Evolutionary conservation across 1,139 yeast species (phyloP), one percentile per base, ranked within the genome.

Genomic region (Yamadazyma jaroonii): DNA sequence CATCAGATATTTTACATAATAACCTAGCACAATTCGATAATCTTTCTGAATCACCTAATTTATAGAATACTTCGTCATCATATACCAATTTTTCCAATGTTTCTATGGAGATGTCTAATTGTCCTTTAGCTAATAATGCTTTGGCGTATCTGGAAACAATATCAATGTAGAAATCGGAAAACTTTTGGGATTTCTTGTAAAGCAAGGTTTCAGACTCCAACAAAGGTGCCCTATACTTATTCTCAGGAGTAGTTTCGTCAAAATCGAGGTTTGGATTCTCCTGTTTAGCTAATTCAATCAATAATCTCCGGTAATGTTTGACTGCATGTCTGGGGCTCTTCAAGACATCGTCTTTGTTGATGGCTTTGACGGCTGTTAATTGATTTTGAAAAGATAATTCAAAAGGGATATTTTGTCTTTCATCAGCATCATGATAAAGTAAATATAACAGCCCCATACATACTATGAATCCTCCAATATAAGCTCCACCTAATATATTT

Each of bases 141-240:
- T 59, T 61, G 31, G 73, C 61, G 49, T 71, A 71, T 21, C 77
- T 52, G 36, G 68, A 54, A 25, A 70, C 65, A 31, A 71, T 66
- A 48, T 71, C 76, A 37, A 70, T 61, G 46, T 71, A 71, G 50
- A 71, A 71, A 48, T 71, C 69, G 31, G 74, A 54, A 48, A 69
- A 67, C 12, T 48, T 51, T 17, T 50, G 48, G 8, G 71, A 63
- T 37, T 64, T 65, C 22, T 55, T 49, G 39, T 57, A 45, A 3
- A 69, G 48, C 44, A 71, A 56, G 11, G 49, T 53, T 9, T 62
- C 55, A 0, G 68, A 45, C 31, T 54, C 53, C 29, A 71, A 45
- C 13, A 71, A 36, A 1, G 76, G 76, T 6, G 64, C 64, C 25
- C 53, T 54, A 41, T 53, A 67, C 39, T 50, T 47, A 34, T 52